A percentile compares a stretch with the other conserved stretches of the same genome.
phyloP scores from a whole-genome alignment of 148 eudicot species.

The Amaranthus palmeri region DNA sequence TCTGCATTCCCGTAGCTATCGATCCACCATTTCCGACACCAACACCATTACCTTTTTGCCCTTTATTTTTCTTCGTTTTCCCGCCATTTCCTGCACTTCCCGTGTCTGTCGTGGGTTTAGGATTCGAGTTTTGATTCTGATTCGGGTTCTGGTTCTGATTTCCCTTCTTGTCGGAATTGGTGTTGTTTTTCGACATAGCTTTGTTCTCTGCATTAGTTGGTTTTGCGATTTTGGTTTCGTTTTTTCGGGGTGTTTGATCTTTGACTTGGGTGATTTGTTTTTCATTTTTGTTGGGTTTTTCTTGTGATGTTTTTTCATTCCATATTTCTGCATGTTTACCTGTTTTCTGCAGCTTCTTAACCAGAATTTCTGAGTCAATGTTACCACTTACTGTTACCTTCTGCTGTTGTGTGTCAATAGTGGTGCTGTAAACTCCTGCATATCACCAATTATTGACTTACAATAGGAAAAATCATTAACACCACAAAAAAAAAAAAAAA shows the following conservation, averaged over 20 bases:
- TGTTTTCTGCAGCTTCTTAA: constrained; percentile 50
- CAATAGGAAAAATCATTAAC: no score
- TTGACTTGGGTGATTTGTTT: constrained; percentile 29
- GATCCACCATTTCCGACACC: constrained; percentile 24
- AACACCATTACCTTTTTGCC: constrained; percentile 32
- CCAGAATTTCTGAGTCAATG: constrained; percentile 44
- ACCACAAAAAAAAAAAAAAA: no score
- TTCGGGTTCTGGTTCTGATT: neutral
- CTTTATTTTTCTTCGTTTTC: constrained; percentile 47
- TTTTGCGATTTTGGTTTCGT: constrained; percentile 14
- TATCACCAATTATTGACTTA: no score
- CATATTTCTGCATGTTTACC: constrained; percentile 72
- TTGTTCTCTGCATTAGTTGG: constrained; percentile 14
- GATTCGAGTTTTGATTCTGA: neutral
- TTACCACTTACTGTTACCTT: constrained; percentile 65
- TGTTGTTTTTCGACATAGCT: neutral
- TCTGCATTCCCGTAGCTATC: constrained; percentile 24
- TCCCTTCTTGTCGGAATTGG: constrained; percentile 18
- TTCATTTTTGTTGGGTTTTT: constrained; percentile 25
- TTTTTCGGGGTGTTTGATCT: constrained; percentile 15
- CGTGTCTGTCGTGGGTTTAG: constrained; percentile 2
- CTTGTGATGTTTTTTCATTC: constrained; percentile 29
- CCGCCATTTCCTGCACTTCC: constrained; percentile 26
- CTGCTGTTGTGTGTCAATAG: constrained; percentile 56
- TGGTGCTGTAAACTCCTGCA: constrained; percentile 64